These are phyloP conservation scores for Pseudoperonospora humuli DNA, from an alignment of 352 stramenopile genomes.

Conservation along the genomic window DNA sequence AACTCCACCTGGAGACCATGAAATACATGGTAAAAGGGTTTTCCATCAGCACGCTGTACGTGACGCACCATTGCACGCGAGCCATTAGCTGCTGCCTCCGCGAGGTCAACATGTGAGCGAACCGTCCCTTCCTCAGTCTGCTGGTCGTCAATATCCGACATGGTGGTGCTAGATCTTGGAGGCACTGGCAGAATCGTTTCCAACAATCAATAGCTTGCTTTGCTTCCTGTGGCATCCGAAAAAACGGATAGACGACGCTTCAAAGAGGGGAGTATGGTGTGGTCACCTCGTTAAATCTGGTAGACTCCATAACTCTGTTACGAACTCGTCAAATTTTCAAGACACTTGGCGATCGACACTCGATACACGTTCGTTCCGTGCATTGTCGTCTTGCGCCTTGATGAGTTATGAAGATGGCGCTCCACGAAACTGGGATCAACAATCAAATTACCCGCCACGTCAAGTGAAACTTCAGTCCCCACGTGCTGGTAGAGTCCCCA, in stretches of 20 bases:
- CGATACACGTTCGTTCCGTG: conserved; percentile 63
- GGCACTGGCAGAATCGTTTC: neutral
- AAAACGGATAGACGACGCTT: conserved; percentile 20
- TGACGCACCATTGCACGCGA: conserved; percentile 43
- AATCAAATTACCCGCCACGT: conserved; percentile 68
- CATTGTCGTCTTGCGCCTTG: conserved; percentile 55
- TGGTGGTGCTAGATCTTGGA: too few species aligned
- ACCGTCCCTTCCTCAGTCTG: conserved; percentile 39
- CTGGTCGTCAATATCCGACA: conserved; percentile 26
- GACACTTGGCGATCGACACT: conserved; percentile 49
- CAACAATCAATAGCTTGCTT: conserved; percentile 1
- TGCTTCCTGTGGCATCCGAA: neutral
- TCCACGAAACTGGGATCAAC: conserved; percentile 80
- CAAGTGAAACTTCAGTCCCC: conserved; percentile 60
- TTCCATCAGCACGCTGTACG: neutral
- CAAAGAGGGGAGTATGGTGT: neutral
- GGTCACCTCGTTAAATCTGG: neutral
- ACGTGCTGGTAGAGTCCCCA: conserved; percentile 75
- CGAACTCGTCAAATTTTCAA: conserved; percentile 39
- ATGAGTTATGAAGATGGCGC: conserved; percentile 58
- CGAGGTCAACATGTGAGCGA: conserved; percentile 53
- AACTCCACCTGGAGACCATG: conserved; percentile 34
- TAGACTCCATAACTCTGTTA: conserved; percentile 9
- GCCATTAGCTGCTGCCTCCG: conserved; percentile 51
- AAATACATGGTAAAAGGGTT: too few species aligned